Base-by-base conservation (phyloP, 1,284 basidiomycete species). In the Trichosporon sp. region DNA sequence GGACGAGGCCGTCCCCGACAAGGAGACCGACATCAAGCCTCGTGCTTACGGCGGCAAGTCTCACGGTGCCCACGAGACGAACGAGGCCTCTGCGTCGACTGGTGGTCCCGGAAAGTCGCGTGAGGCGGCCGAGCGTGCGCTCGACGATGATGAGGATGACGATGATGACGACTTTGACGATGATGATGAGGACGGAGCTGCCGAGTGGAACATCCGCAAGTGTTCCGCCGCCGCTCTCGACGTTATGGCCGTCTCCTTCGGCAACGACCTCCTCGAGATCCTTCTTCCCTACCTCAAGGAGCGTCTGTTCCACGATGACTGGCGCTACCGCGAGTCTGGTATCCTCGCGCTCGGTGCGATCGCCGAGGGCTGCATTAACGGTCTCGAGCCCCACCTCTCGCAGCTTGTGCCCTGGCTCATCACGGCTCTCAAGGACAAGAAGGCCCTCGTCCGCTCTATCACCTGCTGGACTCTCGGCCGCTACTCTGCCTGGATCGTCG, bases 381-480 rank as follows among this genome's bases (percentile, higher is more conserved):
- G 92, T 25, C 92, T 99, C 72, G 92, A 95, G 82, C 94, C 93
- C 60, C 96, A 99, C 84, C 86, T 99, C 53, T 90, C 93, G 18
- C 92, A 92, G 53, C 87, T 99, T 23, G 87, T 99, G 66, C 95
- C 95, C 21, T 96, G 97, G 84, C 86, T 99, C 64, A 91, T 98
- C 80, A 91, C 89, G 75, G 93, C 91, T 42, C 85, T 99, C 69
- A 91, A 90, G 74, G 95, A 99, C 84, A 86, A 92, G 64, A 98
- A 98, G 89, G 96, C 97, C 35, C 89, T 99, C 34, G 93, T 99
- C 7, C 91, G 97, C 66, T 98, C 95, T 13, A 99, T 99, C 81
- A 95, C 96, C 18, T 99, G 97, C 83, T 99, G 97, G 97, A 98
- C 96, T 0, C 87, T 99, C 15, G 95, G 96, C n/a, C 90, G 97